Conservation (phyloP, 139 green algal genomes). For the Chlorella sp. region DNA sequence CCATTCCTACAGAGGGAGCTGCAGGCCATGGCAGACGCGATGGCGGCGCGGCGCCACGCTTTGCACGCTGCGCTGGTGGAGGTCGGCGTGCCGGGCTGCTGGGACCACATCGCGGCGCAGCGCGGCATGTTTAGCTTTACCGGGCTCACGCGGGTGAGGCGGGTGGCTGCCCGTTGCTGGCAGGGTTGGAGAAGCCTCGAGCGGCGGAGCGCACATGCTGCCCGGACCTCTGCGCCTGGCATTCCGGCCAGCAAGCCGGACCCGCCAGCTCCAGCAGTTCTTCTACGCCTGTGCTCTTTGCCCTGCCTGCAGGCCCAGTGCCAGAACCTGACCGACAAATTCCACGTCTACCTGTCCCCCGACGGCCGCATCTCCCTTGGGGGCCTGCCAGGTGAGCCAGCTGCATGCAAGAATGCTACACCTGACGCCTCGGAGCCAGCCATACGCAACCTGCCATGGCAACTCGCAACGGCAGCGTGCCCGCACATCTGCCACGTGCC, state of each 20-base stretch:
- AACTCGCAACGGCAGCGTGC: too few relatives aligned
- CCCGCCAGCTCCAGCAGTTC: too few relatives aligned
- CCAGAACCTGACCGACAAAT: background rate
- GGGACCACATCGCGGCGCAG: constrained; percentile 84
- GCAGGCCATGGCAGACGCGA: constrained; percentile 86
- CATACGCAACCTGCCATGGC: too few relatives aligned
- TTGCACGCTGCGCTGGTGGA: constrained; percentile 74
- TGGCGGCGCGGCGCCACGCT: constrained; percentile 79
- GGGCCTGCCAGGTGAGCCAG: constrained; percentile 62
- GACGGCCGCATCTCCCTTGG: constrained; percentile 96
- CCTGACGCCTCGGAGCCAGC: too few relatives aligned
- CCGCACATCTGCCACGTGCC: too few relatives aligned
- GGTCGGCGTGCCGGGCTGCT: constrained; percentile 77
- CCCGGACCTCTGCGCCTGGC: too few relatives aligned
- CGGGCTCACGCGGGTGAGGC: constrained; percentile 65
- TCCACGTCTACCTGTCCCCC: constrained; percentile 96
- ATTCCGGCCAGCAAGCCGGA: too few relatives aligned
- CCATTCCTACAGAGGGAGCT: background rate
- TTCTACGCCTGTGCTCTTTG: too few relatives aligned
- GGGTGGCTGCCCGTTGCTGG: too few relatives aligned
- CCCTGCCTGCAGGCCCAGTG: background rate
- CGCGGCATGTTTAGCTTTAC: constrained; percentile 97
- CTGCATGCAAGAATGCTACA: background rate
- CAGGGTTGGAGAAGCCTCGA: too few relatives aligned
- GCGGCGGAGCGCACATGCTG: too few relatives aligned